Evolutionary conservation across 202 grass and related monocot species (phyloP).

Genomic region (Eragrostis tef): DNA sequence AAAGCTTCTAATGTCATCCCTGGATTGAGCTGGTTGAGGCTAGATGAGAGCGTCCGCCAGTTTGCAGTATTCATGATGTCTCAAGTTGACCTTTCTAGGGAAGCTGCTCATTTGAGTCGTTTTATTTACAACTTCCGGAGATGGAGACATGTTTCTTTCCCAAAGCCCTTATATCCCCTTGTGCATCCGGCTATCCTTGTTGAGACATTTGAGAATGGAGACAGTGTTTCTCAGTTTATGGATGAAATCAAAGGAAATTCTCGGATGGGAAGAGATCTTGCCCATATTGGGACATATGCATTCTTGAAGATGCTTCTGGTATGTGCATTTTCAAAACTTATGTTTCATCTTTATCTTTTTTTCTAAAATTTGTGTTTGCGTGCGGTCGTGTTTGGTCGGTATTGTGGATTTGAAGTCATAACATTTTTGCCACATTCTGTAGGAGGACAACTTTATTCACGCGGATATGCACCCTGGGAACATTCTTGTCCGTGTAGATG

Average conservation of each 20-base stretch:
- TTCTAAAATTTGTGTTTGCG: slow-evolving; percentile 11
- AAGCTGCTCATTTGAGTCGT: slow-evolving; percentile 88
- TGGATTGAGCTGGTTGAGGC: slow-evolving; percentile 89
- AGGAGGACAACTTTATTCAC: slow-evolving; percentile 99
- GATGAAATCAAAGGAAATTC: slow-evolving; percentile 71
- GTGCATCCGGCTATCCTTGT: slow-evolving; percentile 97
- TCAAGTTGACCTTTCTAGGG: slow-evolving; percentile 92
- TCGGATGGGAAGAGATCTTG: slow-evolving; percentile 74
- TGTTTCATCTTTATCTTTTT: slow-evolving; percentile 10
- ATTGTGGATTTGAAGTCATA: slow-evolving; percentile 19
- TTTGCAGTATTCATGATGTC: slow-evolving; percentile 97
- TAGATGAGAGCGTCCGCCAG: slow-evolving; percentile 94
- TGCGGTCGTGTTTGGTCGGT: background rate
- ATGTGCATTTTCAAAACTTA: slow-evolving; percentile 37
- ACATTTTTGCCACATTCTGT: slow-evolving; percentile 24
- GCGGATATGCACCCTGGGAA: slow-evolving; percentile 98
- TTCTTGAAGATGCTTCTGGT: slow-evolving; percentile 98
- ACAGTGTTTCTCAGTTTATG: slow-evolving; percentile 87
- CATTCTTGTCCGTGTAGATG: slow-evolving; percentile 80
- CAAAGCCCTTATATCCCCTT: slow-evolving; percentile 86
- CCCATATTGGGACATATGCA: slow-evolving; percentile 85
- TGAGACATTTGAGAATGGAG: slow-evolving; percentile 94
- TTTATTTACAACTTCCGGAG: slow-evolving; percentile 92
- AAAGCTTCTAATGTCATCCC: slow-evolving; percentile 68
- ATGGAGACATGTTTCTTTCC: slow-evolving; percentile 92